Conservation (phyloP, 768 basidiomycete genomes). For the Tulasnella sp. region DNA sequence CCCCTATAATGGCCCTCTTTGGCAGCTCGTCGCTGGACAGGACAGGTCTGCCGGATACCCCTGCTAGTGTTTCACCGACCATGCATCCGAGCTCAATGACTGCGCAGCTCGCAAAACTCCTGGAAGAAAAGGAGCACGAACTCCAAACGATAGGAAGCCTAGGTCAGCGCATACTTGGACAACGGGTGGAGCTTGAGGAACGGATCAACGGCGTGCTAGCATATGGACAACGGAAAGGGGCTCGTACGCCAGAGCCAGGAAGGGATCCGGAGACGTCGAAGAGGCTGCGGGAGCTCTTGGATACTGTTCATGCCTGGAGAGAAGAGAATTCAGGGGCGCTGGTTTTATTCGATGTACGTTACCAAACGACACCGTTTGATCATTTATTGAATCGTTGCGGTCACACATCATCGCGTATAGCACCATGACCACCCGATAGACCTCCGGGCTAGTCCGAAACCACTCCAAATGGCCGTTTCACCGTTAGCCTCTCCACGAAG, state of each 20-base stretch:
- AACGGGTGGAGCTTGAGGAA: slow-evolving; percentile 86
- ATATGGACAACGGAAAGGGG: slow-evolving; percentile 48
- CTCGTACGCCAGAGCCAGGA: slow-evolving; percentile 52
- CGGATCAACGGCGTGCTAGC: slow-evolving; percentile 58
- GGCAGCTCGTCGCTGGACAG: too few species aligned
- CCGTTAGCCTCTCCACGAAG: too few species aligned
- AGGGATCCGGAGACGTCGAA: slow-evolving; percentile 37
- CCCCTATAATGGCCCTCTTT: too few species aligned
- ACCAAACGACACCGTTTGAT: too few species aligned
- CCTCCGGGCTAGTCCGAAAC: too few species aligned
- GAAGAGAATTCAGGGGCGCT: slow-evolving; percentile 64
- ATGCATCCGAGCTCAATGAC: too few species aligned
- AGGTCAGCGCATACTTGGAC: slow-evolving; percentile 87
- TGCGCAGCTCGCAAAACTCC: slow-evolving; percentile 40
- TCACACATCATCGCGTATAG: too few species aligned
- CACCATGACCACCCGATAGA: too few species aligned
- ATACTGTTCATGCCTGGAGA: slow-evolving; percentile 68
- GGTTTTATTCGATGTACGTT: slow-evolving; percentile 39
- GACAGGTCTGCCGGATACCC: too few species aligned
- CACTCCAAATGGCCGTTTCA: too few species aligned
- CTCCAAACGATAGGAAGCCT: slow-evolving; percentile 83
- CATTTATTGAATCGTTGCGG: too few species aligned
- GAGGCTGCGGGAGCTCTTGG: slow-evolving; percentile 62
- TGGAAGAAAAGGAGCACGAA: slow-evolving; percentile 85
- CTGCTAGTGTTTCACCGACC: too few species aligned